These are phyloP conservation scores for Geosmithia morbida DNA, from an alignment of 2,329 filamentous ascomycete species.

Conservation along the genomic window DNA sequence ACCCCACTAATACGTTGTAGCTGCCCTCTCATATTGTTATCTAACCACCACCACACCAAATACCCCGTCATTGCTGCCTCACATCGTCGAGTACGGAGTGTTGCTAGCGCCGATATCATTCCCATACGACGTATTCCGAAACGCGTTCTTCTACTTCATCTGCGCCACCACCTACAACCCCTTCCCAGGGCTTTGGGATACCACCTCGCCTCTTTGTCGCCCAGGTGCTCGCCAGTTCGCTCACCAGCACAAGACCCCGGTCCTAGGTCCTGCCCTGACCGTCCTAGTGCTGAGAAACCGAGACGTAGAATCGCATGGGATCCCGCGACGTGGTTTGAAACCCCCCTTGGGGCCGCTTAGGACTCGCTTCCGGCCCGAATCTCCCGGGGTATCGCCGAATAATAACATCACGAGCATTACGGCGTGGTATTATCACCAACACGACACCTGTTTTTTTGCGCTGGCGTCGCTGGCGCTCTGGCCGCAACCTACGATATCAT, in stretches of 20 bases:
- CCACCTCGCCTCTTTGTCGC: not conserved
- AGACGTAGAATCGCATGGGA: not conserved
- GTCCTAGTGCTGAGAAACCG: not conserved
- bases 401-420: not conserved
- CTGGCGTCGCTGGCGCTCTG: not conserved
- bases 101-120: not conserved
- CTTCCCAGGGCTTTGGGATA: not conserved
- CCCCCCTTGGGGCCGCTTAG: not conserved
- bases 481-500: not conserved
- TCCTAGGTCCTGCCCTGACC: not conserved
- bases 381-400: not conserved
- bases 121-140: not conserved
- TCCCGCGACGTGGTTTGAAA: not conserved
- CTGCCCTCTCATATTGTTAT: too few species aligned
- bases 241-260: not conserved
- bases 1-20: too few species aligned
- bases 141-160: not conserved
- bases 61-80: not conserved
- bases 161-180: not conserved
- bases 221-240: too few species aligned
- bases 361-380: not conserved
- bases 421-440: not conserved
- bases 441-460: not conserved
- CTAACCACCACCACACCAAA: not conserved
- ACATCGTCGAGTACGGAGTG: not conserved